These are phyloP conservation scores for Lentinula sp. DNA, from an alignment of 768 basidiomycete genomes.

Conservation along the genomic window DNA sequence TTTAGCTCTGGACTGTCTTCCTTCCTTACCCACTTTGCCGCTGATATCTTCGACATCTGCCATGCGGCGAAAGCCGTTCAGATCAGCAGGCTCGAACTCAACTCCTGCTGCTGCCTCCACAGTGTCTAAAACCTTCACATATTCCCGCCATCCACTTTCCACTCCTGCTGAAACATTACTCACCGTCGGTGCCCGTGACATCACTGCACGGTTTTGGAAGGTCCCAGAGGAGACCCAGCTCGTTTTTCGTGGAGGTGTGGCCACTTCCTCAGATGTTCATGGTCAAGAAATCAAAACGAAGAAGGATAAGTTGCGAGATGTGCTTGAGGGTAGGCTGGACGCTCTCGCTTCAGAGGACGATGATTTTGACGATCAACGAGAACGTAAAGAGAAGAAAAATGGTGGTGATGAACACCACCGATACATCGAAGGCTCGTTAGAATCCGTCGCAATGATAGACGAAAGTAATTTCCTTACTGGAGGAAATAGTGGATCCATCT, in stretches of 20 bases:
- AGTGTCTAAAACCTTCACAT: not conserved
- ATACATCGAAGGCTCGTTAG: conserved; percentile 88
- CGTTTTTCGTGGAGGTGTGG: conserved; percentile 93
- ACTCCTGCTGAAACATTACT: conserved; percentile 81
- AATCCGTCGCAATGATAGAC: conserved; percentile 92
- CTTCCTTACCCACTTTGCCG: not conserved
- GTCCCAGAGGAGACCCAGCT: conserved; percentile 92
- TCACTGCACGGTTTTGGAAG: conserved; percentile 94
- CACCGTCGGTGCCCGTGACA: conserved; percentile 85
- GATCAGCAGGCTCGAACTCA: not conserved
- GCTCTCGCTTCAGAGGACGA: conserved; percentile 55
- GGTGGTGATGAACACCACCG: conserved; percentile 27
- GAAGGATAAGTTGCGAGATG: conserved; percentile 52
- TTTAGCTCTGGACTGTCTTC: conserved; percentile 49
- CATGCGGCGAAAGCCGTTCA: not conserved
- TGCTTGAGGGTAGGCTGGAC: conserved; percentile 69
- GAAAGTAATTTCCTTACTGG: conserved; percentile 90
- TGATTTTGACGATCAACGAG: conserved; percentile 21
- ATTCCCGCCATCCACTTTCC: conserved; percentile 22
- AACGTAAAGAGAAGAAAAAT: conserved; percentile 24
- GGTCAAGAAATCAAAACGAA: not conserved
- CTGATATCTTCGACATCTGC: not conserved
- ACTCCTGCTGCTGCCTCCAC: not conserved
- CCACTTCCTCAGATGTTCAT: conserved; percentile 31
- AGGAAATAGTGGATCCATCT: conserved; percentile 92